phyloP scores from a whole-genome alignment of 1,284 basidiomycete genomes.

The Trametes versicolor region DNA sequence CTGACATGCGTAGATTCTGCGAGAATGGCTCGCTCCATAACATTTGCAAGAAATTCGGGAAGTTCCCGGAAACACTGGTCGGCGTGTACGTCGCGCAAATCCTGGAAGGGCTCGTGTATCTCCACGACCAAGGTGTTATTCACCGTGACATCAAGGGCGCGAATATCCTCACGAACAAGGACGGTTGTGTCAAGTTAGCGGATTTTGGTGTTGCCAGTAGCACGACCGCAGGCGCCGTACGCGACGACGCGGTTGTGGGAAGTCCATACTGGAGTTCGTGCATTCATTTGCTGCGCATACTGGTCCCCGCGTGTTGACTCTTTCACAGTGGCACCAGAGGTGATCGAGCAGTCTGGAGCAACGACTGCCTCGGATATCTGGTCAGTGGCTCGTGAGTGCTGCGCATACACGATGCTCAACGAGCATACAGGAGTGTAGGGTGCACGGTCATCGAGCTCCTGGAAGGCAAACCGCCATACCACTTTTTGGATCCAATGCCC shows the following conservation, averaged over 20 bases:
- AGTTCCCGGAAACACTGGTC: conserved; percentile 96
- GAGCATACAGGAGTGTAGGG: conserved; percentile 79
- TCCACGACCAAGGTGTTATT: conserved; percentile 98
- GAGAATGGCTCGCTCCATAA: conserved; percentile 97
- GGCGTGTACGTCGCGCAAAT: conserved; percentile 97
- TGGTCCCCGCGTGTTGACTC: conserved; percentile 16
- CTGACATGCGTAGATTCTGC: conserved; percentile 74
- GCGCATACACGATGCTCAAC: conserved; percentile 13
- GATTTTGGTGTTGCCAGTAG: conserved; percentile 93
- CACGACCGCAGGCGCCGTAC: conserved; percentile 74
- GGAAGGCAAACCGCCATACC: conserved; percentile 96
- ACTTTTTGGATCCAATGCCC: conserved; percentile 97
- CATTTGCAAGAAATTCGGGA: conserved; percentile 96
- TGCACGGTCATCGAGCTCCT: conserved; percentile 97
- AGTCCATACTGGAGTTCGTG: conserved; percentile 94
- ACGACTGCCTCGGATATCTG: conserved; percentile 98
- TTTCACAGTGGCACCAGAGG: conserved; percentile 92
- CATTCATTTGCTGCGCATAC: conserved; percentile 29
- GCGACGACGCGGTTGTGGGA: conserved; percentile 92
- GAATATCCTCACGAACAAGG: conserved; percentile 98
- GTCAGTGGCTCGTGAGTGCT: conserved; percentile 51
- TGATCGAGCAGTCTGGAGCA: conserved; percentile 96
- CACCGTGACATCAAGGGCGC: conserved; percentile 99
- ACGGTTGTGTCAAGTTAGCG: conserved; percentile 95
- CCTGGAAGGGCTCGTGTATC: conserved; percentile 91